Percentiles rank a stretch among this genome's conserved stretches.
These are phyloP conservation scores for Sphenostylis stenocarpa DNA, from an alignment of 306 rosid genomes.

Conservation along the genomic window DNA sequence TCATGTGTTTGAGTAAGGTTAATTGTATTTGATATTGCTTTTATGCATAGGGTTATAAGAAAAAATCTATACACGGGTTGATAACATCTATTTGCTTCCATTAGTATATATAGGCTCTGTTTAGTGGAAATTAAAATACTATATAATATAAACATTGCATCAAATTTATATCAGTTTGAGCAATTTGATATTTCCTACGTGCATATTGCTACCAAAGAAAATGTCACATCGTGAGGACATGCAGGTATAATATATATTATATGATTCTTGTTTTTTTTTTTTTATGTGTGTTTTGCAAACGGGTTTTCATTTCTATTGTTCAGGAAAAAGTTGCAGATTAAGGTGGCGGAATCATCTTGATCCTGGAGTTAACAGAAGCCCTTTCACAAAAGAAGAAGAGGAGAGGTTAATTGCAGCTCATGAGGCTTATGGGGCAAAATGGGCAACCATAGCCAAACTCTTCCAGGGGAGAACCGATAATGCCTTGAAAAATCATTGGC, in stretches of 20 bases:
- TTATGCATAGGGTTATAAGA: neutral
- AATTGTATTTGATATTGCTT: neutral
- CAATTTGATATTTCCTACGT: no score
- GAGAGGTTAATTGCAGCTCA: slow-evolving; percentile 64
- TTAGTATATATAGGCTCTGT: neutral
- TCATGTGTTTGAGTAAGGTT: neutral
- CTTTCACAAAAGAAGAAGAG: slow-evolving; percentile 72
- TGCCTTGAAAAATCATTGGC: slow-evolving; percentile 85
- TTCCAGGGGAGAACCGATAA: slow-evolving; percentile 77
- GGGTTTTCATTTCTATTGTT: neutral
- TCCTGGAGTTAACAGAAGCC: slow-evolving; percentile 65
- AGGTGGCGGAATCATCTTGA: slow-evolving; percentile 86
- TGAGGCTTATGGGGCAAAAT: slow-evolving; percentile 64
- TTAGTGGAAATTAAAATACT: neutral
- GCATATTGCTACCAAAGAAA: no score
- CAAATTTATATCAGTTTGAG: no score
- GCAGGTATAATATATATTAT: no score
- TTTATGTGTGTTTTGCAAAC: no score
- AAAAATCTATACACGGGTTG: neutral
- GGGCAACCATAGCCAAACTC: slow-evolving; percentile 69
- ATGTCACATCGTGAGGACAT: no score
- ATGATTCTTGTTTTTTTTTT: no score
- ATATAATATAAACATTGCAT: neutral
- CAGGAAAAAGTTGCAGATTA: slow-evolving; percentile 77
- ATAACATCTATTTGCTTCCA: neutral